Evolutionary conservation across 1,284 basidiomycete genomes (phyloP).

Genomic region (Pyrrhoderma lamaoense): DNA sequence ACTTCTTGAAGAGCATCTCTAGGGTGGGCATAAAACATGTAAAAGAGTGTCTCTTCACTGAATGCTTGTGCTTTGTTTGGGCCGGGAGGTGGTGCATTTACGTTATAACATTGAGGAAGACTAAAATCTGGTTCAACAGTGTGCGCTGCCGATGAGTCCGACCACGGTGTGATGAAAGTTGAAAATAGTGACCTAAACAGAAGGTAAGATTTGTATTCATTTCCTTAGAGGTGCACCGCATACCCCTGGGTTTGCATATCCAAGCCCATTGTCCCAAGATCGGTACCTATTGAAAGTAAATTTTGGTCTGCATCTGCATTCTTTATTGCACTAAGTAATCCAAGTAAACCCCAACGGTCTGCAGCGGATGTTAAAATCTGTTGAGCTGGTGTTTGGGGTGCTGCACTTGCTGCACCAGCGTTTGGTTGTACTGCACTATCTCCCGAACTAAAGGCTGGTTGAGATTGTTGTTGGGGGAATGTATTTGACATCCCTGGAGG

Average conservation of each 20-base stretch:
- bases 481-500: conserved; percentile 15
- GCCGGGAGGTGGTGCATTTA: conserved; percentile 85
- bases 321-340: conserved; percentile 87
- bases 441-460: conserved; percentile 22
- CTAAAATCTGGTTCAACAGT: conserved; percentile 88
- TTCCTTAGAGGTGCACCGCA: conserved; percentile 28
- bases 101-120: conserved; percentile 90
- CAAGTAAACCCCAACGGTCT: conserved; percentile 91
- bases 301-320: conserved; percentile 84
- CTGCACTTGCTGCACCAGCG: conserved; percentile 25
- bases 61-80: conserved; percentile 85
- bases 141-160: conserved; percentile 78
- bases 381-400: conserved; percentile 84
- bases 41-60: conserved; percentile 96
- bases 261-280: conserved; percentile 88
- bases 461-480: conserved; percentile 20
- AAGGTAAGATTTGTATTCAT: conserved; percentile 13
- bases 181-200: conserved; percentile 74
- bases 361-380: conserved; percentile 92
- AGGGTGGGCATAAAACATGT: conserved; percentile 97
- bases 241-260: conserved; percentile 84
- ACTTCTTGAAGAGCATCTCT: conserved; percentile 92
- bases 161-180: conserved; percentile 96
- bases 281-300: conserved; percentile 84
- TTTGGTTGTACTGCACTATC: conserved; percentile 19